These are phyloP conservation scores for Stereocaulon alpinum DNA, from an alignment of 495 filamentous ascomycete species.

Conservation along the genomic window DNA sequence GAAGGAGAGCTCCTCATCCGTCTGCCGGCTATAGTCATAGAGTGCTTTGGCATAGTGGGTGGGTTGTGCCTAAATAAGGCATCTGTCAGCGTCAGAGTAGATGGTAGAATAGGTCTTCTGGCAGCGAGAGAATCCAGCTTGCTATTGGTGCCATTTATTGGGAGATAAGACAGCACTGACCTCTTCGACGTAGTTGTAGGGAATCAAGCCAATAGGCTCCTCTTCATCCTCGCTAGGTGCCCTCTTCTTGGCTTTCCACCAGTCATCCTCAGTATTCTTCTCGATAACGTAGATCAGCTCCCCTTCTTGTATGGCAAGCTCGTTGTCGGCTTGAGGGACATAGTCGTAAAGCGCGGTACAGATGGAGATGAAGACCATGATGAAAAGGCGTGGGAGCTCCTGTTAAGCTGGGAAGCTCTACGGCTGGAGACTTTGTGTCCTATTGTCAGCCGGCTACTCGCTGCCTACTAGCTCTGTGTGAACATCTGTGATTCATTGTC, in stretches of 20 bases:
- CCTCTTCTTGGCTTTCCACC: conserved; percentile 99
- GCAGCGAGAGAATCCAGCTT: too few relatives aligned
- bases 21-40: conserved; percentile 94
- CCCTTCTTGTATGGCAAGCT: conserved; percentile 79
- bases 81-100: conserved; percentile 18
- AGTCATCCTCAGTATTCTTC: conserved; percentile 81
- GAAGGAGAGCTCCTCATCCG: conserved; percentile 95
- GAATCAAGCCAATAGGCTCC: conserved; percentile 85
- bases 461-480: background rate
- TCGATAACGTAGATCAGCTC: conserved; percentile 89
- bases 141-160: too few relatives aligned
- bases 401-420: background rate
- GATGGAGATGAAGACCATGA: conserved; percentile 76
- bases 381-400: background rate
- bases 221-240: conserved; percentile 83
- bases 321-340: conserved; percentile 73
- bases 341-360: conserved; percentile 94
- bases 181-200: conserved; percentile 94
- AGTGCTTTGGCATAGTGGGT: conserved; percentile 67
- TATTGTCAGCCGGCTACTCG: conserved; percentile 6
- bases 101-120: too few relatives aligned
- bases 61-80: conserved; percentile 51
- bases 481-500: background rate
- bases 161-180: conserved; percentile 41
- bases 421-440: background rate